Conservation (phyloP, 2,329 filamentous ascomycete species). For the Penicillium sp. region DNA sequence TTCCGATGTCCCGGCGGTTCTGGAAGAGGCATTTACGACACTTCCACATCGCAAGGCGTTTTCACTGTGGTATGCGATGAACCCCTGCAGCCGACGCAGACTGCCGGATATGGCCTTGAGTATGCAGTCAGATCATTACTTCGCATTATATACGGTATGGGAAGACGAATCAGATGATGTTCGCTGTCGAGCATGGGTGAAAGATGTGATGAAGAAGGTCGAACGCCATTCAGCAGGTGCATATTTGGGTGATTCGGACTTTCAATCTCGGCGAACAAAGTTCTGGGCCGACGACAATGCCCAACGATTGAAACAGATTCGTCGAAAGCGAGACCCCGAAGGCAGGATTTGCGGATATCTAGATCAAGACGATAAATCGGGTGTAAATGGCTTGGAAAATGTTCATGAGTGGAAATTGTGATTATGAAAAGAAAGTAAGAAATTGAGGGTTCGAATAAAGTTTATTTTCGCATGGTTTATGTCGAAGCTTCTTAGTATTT, state of each 20-base stretch:
- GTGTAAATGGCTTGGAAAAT: slow-evolving; percentile 49
- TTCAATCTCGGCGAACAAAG: slow-evolving; percentile 51
- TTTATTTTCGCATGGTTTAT: too few species aligned
- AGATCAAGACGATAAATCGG: slow-evolving; percentile 49
- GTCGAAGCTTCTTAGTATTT: too few species aligned
- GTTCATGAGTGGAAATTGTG: slow-evolving; percentile 40
- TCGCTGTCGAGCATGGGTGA: slow-evolving; percentile 51
- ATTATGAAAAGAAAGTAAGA: not conserved
- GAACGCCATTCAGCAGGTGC: slow-evolving; percentile 51
- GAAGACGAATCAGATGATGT: slow-evolving; percentile 52
- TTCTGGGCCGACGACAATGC: slow-evolving; percentile 55
- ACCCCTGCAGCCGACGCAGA: slow-evolving; percentile 48
- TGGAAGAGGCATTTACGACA: slow-evolving; percentile 54
- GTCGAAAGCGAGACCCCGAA: slow-evolving; percentile 29
- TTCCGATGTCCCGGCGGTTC: slow-evolving; percentile 48
- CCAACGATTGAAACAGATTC: slow-evolving; percentile 47
- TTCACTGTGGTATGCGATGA: slow-evolving; percentile 58
- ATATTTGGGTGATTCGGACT: slow-evolving; percentile 62
- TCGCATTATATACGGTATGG: slow-evolving; percentile 59
- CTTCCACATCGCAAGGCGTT: slow-evolving; percentile 53
- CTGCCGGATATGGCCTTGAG: slow-evolving; percentile 59
- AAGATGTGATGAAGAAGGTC: slow-evolving; percentile 44
- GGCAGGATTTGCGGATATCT: slow-evolving; percentile 48
- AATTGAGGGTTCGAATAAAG: too few species aligned
- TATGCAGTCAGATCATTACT: slow-evolving; percentile 62